Evolutionary conservation across 2,329 filamentous ascomycete genomes (phyloP), one percentile per base, ranked within the genome.

Genomic region (Malbranchea cinnamomea): DNA sequence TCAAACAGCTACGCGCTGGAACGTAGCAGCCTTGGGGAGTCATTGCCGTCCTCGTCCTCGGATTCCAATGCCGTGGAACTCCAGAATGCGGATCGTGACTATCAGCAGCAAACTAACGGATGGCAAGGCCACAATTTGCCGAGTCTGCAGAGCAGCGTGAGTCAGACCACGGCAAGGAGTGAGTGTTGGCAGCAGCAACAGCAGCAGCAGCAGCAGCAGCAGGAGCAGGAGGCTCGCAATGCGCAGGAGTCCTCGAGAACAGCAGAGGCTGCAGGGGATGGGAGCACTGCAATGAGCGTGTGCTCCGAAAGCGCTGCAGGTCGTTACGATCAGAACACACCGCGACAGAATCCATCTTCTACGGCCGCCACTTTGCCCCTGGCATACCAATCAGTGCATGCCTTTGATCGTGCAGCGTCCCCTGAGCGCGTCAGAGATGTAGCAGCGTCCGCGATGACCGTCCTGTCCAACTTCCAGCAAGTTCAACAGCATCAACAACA

Each of bases 401-500:
- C 24, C 3, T 30, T 28, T 18, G 23, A 37, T 20, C 34, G 31
- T 18, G 28, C 32, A 28, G 22, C 28, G 15, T 38, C 34, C 23
- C 28, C 36, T 14, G 34, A 38, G 22, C 24, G 26, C 17, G 32
- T 32, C 4, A 34, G 38, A 28, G 36, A 26, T 16, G 34, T 26
- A 11, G 36, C 38, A 7, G 38, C 33, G 13, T 32, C 32, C 15
- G 32, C 38, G 9, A 35, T 40, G 36, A 38, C 38, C 11, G 36
- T 34, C 11, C 20, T 40, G 5, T 40, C 38, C 30, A 25, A 8
- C 21, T 30, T 26, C 28, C 29, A 20, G 28, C 23, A 20, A 25
- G 23, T 5, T 10, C n/a, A 4, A 11, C 35, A 25, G 14, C 18
- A 17, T 25, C 16, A 9, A 26, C 28, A 5, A 25, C 24, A 13